Percentiles rank a stretch among this genome's conserved stretches.
Conservation (phyloP, 768 basidiomycete genomes). For the Suillus plorans region DNA sequence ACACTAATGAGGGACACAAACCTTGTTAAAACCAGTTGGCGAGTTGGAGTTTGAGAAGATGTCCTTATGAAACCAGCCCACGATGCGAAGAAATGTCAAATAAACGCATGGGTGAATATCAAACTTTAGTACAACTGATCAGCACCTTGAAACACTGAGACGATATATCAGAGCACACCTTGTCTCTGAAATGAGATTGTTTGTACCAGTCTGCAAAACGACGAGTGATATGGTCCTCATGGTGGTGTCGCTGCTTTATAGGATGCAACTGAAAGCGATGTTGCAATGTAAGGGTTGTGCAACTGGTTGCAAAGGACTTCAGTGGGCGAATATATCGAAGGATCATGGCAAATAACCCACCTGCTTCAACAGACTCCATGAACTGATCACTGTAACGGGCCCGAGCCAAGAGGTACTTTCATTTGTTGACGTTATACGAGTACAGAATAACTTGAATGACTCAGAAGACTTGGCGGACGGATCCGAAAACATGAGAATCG, state of each 20-base stretch:
- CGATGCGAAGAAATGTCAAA: constrained; percentile 64
- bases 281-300: constrained; percentile 79
- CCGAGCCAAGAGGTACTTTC: constrained; percentile 82
- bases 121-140: constrained; percentile 41
- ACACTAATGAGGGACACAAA: constrained; percentile 18
- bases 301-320: constrained; percentile 41
- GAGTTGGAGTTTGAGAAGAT: constrained; percentile 71
- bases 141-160: not conserved
- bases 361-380: constrained; percentile 81
- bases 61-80: constrained; percentile 73
- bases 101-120: constrained; percentile 78
- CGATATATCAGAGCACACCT: constrained; percentile 35
- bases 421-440: constrained; percentile 57
- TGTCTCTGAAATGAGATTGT: constrained; percentile 58
- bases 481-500: constrained; percentile 24
- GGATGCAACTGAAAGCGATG: constrained; percentile 75
- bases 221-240: constrained; percentile 77
- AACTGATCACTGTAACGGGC: constrained; percentile 86
- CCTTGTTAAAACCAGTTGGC: constrained; percentile 71
- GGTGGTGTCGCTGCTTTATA: constrained; percentile 78
- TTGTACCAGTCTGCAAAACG: constrained; percentile 76
- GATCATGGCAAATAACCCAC: constrained; percentile 33
- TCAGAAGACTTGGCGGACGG: constrained; percentile 26
- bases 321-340: constrained; percentile 4
- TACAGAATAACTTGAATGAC: constrained; percentile 1